Conservation (phyloP, 345 rosid genomes). For the Lepidium sativum region DNA sequence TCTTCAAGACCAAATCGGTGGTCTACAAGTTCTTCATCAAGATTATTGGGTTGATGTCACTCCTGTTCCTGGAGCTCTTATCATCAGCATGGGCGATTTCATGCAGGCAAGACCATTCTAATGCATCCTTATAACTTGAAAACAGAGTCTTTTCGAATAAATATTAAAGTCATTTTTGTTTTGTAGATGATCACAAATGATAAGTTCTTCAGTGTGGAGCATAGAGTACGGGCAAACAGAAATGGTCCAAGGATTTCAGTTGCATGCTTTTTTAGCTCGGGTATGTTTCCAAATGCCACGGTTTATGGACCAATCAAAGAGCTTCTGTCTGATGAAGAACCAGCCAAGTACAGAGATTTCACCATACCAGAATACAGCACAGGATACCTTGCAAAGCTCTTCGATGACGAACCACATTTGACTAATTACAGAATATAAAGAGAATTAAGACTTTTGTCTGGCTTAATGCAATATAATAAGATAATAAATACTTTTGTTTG, state of each 20-base stretch:
- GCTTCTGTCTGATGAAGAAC: conserved; percentile 6
- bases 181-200: conserved; percentile 14
- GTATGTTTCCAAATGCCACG: background rate
- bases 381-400: background rate
- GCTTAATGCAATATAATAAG: too few species aligned
- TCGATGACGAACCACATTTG: background rate
- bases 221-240: conserved; percentile 9
- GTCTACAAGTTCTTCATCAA: conserved; percentile 31
- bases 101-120: conserved; percentile 12
- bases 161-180: background rate
- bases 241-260: conserved; percentile 14
- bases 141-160: background rate
- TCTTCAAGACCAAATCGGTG: conserved; percentile 33
- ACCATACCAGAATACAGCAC: conserved; percentile 16
- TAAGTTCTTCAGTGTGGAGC: conserved; percentile 19
- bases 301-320: conserved; percentile 20
- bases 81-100: conserved; percentile 31
- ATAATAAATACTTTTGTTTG: too few species aligned
- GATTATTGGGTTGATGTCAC: conserved; percentile 30
- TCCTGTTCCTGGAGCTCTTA: conserved; percentile 25
- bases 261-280: conserved; percentile 20
- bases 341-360: background rate
- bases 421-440: background rate
- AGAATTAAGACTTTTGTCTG: background rate
- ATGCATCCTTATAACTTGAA: background rate